phyloP scores from a whole-genome alignment of 345 rosid genomes.

The Citrus reticulata region DNA sequence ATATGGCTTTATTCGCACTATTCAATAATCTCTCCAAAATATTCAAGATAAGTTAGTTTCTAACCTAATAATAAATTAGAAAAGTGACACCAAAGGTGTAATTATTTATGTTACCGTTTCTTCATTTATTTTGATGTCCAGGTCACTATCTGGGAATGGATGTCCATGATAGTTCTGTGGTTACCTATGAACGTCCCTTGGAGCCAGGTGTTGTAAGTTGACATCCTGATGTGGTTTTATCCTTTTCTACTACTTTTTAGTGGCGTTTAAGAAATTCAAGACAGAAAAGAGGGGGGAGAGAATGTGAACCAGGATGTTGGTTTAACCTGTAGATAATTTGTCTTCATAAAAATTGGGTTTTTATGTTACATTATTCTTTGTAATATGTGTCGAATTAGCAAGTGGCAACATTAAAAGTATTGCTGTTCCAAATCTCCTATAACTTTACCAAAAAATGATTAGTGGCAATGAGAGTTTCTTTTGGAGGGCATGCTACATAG shows the following conservation, averaged over 20 bases:
- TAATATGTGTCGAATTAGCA: neutral
- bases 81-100: neutral
- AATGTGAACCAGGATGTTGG: neutral
- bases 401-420: neutral
- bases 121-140: conserved; percentile 27
- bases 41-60: neutral
- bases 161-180: conserved; percentile 83
- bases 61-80: neutral
- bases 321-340: neutral
- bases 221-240: neutral
- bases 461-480: neutral
- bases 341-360: neutral
- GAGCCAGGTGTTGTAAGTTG: conserved; percentile 91
- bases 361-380: neutral
- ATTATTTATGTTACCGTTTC: neutral
- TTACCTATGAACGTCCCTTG: conserved; percentile 69
- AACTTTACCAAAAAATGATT: neutral
- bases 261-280: neutral
- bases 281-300: neutral
- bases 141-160: conserved; percentile 99
- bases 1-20: neutral
- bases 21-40: neutral
- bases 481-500: neutral
- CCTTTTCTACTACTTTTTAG: neutral
- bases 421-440: neutral